A percentile compares a stretch with the other conserved stretches of the same genome.
Evolutionary conservation across 768 basidiomycete species (phyloP).

Genomic region (Suillus americanus): DNA sequence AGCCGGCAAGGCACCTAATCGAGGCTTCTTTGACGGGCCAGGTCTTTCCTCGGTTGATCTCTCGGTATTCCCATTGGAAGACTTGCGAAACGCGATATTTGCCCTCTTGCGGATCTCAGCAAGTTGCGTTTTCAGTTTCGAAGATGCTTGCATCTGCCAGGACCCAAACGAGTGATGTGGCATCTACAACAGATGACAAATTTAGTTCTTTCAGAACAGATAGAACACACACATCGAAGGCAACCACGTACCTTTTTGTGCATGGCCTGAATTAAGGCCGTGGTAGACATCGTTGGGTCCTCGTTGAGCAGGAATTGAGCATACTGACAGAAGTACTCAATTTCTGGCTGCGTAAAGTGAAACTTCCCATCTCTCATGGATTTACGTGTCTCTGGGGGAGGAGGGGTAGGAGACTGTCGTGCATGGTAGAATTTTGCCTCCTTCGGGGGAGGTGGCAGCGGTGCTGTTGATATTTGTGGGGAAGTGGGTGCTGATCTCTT

Average conservation of each 20-base stretch:
- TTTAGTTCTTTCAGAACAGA: constrained; percentile 1
- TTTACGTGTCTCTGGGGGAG: constrained; percentile 33
- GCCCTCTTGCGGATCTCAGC: constrained; percentile 51
- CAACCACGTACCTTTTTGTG: constrained; percentile 42
- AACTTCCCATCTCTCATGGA: constrained; percentile 32
- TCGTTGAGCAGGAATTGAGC: constrained; percentile 44
- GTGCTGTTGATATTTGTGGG: not conserved
- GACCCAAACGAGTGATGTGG: constrained; percentile 54
- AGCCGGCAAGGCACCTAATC: not conserved
- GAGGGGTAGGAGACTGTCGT: constrained; percentile 46
- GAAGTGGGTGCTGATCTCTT: constrained; percentile 7
- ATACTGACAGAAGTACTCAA: constrained; percentile 46
- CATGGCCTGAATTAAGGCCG: constrained; percentile 38
- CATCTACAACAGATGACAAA: constrained; percentile 42
- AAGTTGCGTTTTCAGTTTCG: constrained; percentile 35
- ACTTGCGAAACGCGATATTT: constrained; percentile 51
- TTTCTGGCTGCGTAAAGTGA: constrained; percentile 51
- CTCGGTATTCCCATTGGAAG: not conserved
- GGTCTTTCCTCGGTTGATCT: not conserved
- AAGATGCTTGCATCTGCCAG: constrained; percentile 45
- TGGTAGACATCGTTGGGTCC: constrained; percentile 45
- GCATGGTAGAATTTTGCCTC: constrained; percentile 10
- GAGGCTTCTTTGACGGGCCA: constrained; percentile 4
- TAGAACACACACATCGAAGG: not conserved
- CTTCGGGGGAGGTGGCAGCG: not conserved